phyloP scores from a whole-genome alignment of 495 filamentous ascomycete genomes.

The Penicillium roqueforti region DNA sequence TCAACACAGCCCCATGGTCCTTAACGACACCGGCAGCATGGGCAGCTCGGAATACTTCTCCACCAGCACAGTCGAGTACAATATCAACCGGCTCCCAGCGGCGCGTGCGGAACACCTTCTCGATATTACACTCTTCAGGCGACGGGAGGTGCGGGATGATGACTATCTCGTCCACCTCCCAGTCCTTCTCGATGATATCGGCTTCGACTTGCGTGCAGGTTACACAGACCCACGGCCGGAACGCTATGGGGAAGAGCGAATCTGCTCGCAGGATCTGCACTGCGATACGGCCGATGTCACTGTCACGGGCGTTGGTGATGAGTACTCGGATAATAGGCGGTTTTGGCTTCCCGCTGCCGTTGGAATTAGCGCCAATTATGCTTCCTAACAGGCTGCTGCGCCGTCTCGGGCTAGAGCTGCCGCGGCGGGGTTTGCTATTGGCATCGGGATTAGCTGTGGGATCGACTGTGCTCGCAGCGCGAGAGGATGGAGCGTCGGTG shows the following conservation, averaged over 20 bases:
- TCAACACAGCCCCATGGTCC: constrained; percentile 34
- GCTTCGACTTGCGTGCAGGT: constrained; percentile 34
- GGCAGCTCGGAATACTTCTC: constrained; percentile 29
- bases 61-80: constrained; percentile 38
- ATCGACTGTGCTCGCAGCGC: not conserved
- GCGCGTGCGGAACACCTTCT: constrained; percentile 25
- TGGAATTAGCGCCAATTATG: constrained; percentile 5
- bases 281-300: constrained; percentile 36
- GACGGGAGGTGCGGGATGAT: constrained; percentile 24
- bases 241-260: constrained; percentile 27
- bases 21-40: constrained; percentile 34
- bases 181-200: constrained; percentile 18
- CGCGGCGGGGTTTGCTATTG: not conserved
- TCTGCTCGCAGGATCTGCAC: constrained; percentile 36
- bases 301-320: constrained; percentile 36
- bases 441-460: not conserved
- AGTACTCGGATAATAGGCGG: constrained; percentile 26
- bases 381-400: not conserved
- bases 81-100: constrained; percentile 37
- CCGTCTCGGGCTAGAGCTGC: not conserved
- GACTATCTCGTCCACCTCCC: constrained; percentile 34
- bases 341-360: constrained; percentile 10
- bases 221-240: constrained; percentile 40
- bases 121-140: constrained; percentile 27
- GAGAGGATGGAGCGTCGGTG: not conserved